These are phyloP conservation scores for Triangularia verruculosa DNA, from an alignment of 2,329 filamentous ascomycete species.

Conservation along the genomic window DNA sequence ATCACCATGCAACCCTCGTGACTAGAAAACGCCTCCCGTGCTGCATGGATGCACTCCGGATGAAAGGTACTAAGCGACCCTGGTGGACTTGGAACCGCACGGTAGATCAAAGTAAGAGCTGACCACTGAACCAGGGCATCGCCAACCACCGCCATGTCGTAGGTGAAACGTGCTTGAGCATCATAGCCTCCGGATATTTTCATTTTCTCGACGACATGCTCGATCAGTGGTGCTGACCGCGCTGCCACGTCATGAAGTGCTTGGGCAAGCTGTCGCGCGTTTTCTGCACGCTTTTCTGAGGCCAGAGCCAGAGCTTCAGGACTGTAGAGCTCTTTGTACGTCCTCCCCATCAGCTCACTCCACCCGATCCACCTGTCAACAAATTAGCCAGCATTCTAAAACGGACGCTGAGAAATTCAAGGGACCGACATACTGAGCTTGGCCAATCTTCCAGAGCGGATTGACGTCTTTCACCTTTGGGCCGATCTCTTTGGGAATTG, in stretches of 20 bases:
- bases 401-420: not conserved
- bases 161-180: constrained; percentile 39
- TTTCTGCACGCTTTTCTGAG: constrained; percentile 39
- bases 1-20: constrained; percentile 46
- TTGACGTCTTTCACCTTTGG: constrained; percentile 29
- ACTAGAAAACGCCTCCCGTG: constrained; percentile 46
- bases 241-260: not conserved
- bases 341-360: constrained; percentile 50
- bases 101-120: constrained; percentile 50
- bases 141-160: constrained; percentile 44
- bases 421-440: not conserved
- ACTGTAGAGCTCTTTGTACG: constrained; percentile 58
- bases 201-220: constrained; percentile 15
- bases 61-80: constrained; percentile 43
- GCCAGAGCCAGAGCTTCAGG: constrained; percentile 43
- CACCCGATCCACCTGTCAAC: not conserved
- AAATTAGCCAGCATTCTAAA: not conserved
- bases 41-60: constrained; percentile 47
- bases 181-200: constrained; percentile 23
- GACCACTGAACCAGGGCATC: constrained; percentile 49
- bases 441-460: constrained; percentile 34
- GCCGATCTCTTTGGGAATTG: constrained; percentile 38
- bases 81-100: constrained; percentile 48
- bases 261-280: constrained; percentile 39
- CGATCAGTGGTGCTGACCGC: constrained; percentile 15